Percentiles rank a stretch among this genome's conserved stretches.
phyloP scores from a whole-genome alignment of 2,329 filamentous ascomycete species.

The Myriangium duriaei region DNA sequence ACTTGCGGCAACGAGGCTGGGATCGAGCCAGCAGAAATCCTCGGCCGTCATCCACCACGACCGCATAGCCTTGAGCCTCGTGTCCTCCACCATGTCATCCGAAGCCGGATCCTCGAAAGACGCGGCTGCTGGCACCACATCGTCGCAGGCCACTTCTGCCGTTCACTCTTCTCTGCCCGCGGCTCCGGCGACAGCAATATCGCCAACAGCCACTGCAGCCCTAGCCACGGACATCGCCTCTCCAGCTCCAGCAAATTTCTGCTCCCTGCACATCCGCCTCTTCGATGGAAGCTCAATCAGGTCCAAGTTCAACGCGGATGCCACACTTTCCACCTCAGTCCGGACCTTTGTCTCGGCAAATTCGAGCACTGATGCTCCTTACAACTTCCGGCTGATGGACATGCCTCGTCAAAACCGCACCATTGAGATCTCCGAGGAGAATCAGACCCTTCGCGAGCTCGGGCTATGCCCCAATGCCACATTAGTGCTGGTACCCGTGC shows the following conservation, averaged over 20 bases:
- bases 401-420: constrained; percentile 63
- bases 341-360: constrained; percentile 62
- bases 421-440: constrained; percentile 65
- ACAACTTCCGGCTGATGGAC: constrained; percentile 73
- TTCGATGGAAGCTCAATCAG: constrained; percentile 76
- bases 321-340: constrained; percentile 54
- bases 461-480: constrained; percentile 70
- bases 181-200: constrained; percentile 10
- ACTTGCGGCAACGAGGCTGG: no score
- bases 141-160: constrained; percentile 3
- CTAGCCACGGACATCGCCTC: no score
- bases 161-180: constrained; percentile 14
- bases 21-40: no score
- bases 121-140: background rate
- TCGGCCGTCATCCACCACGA: no score
- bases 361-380: constrained; percentile 40
- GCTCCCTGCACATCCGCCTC: constrained; percentile 58
- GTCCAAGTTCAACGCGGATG: constrained; percentile 48
- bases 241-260: constrained; percentile 9
- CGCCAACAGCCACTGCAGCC: background rate
- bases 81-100: constrained; percentile 3
- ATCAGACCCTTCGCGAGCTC: constrained; percentile 52
- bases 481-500: constrained; percentile 64
- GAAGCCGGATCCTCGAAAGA: constrained; percentile 10
- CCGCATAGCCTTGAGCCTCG: no score